Base-by-base conservation (phyloP, 2,329 filamentous ascomycete species). In the Aspergillus awamori region DNA sequence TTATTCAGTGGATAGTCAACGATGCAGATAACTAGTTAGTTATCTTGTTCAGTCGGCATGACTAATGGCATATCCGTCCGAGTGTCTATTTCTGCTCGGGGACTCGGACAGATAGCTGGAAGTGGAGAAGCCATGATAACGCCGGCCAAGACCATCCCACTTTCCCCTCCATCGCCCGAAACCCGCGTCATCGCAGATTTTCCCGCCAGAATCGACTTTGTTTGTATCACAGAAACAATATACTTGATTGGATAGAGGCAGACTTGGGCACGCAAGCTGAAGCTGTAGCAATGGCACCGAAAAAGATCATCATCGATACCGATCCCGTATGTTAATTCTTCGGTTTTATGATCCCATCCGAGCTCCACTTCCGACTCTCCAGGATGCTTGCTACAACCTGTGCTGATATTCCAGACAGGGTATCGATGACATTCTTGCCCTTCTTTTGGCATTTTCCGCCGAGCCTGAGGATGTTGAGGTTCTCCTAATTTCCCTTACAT, bases 281-380 rank as follows among this genome's bases (percentile, higher is more conserved):
- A 36, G 33, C 33, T 36, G 33, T 36, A 36, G 33, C 11, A 30
- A 66, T 64, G 62, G 41, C 60, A 3, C 51, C 60, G 6, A 62
- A 33, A 56, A 87, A 89, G 71, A 89, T 99, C 68, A 97, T 99
- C 70, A 95, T 99, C 71, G 95, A 99, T 74, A 98, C 94, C 2
- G 95, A 98, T 75, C 94, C 94, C 80, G 93, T 91, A 82, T 67
- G 76, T 62, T 55, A 13, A 4, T 11, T 15, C 26, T n/a, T 26
- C n/a, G 17, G 3, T 15, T 28, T 13, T 13, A n/a, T 22, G 5
- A 20, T 38, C 47, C 26, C 11, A 22, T n/a, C 24, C 22, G 13
- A 55, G 38, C 53, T 55, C 30, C 48, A 28, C 41, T n/a, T 30
- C 45, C 22, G 8, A 17, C 20, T 20, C 53, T 36, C 28, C 45